Base-by-base conservation (phyloP, 1,284 basidiomycete genomes). In the Athelia sp. region DNA sequence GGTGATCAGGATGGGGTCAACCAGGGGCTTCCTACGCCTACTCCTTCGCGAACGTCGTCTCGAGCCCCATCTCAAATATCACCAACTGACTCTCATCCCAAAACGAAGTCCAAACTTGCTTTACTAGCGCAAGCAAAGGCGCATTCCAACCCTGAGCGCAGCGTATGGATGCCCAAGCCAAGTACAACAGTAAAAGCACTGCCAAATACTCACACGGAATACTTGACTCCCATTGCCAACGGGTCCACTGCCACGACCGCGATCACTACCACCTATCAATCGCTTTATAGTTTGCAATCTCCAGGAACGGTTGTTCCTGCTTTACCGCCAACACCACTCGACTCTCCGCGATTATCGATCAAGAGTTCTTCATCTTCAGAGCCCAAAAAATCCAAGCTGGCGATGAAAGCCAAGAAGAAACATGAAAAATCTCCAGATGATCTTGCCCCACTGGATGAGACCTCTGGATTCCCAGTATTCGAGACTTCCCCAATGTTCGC, bases 231-330 rank as follows among this genome's bases (percentile, higher is more conserved):
- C 0, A 84, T 84, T 38, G 84, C 84, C 8, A 90, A 89, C 58
- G 84, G 85, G 1, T 67, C 83, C 2, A 82, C 83, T 14, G 86
- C 81, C 13, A 89, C 86, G 1, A 89, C 87, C 13, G 86, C 86
- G 1, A 90, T 89, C 57, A 89, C 86, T 0, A 90, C 87, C 1
- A 81, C 84, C 0, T 88, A 87, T 54, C 82, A 83, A 53, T 78
- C 78, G 9, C 69, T 83, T 34, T 77, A 76, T 58, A 81, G 73
- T 54, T 71, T 81, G 17, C 74, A 74, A 2, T 71, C 76, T 53
- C 43, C 43, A 26, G 9, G 43, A n/a, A 10, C 18, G 8, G 24
- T 44, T 4, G 15, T 26, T 4, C 43, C 43, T 6, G 24, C 43
- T n/a, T 40, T 40, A 40, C 36, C 36, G n/a, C 36, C 36, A 8